A percentile compares a stretch with the other conserved stretches of the same genome.
phyloP scores from a whole-genome alignment of 768 basidiomycete genomes.

The Dioszegia hungarica region DNA sequence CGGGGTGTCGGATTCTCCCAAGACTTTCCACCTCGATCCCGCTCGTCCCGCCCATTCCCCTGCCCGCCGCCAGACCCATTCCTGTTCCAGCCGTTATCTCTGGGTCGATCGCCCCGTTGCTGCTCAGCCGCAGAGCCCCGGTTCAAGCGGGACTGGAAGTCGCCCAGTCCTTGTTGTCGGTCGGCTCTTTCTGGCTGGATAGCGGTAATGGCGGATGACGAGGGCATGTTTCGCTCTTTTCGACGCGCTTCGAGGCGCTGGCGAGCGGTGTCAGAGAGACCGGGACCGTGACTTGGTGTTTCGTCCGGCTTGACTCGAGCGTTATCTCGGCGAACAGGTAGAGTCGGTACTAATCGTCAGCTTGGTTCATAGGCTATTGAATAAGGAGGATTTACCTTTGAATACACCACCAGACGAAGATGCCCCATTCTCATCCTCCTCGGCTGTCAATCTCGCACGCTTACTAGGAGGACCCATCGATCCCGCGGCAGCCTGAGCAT shows the following conservation, averaged over 20 bases:
- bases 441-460: slow-evolving; percentile 62
- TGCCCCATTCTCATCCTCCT: slow-evolving; percentile 49
- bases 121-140: slow-evolving; percentile 56
- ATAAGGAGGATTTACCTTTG: slow-evolving; percentile 62
- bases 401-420: slow-evolving; percentile 61
- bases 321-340: slow-evolving; percentile 62
- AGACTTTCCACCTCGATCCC: slow-evolving; percentile 24
- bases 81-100: slow-evolving; percentile 47
- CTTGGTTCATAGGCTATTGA: not conserved
- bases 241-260: slow-evolving; percentile 72
- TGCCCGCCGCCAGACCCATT: no score
- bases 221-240: slow-evolving; percentile 62
- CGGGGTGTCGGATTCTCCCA: slow-evolving; percentile 48
- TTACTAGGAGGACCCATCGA: slow-evolving; percentile 51
- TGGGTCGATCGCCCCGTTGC: slow-evolving; percentile 50
- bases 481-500: slow-evolving; percentile 56
- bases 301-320: slow-evolving; percentile 74
- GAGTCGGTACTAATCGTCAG: slow-evolving; percentile 61
- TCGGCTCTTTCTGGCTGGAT: slow-evolving; percentile 19
- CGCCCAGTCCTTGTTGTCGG: slow-evolving; percentile 65
- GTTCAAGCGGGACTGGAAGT: slow-evolving; percentile 89
- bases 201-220: slow-evolving; percentile 22
- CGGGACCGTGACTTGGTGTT: slow-evolving; percentile 88
- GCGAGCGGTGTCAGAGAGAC: slow-evolving; percentile 71
- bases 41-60: slow-evolving; percentile 52